These are phyloP conservation scores for Adansonia digitata DNA, from an alignment of 345 rosid genomes.

Conservation along the genomic window DNA sequence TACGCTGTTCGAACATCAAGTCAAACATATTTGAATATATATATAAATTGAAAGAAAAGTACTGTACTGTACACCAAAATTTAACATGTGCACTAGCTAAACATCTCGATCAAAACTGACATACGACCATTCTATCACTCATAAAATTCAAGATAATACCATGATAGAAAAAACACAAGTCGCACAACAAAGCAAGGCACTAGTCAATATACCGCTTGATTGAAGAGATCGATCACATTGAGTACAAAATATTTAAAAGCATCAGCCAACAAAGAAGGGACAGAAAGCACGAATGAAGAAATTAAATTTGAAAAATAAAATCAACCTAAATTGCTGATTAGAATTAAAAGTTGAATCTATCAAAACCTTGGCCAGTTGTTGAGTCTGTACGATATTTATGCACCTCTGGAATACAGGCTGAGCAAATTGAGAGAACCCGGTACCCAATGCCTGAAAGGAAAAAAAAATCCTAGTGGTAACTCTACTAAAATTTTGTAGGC, in stretches of 20 bases:
- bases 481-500: neutral
- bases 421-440: constrained; percentile 87
- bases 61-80: neutral
- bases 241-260: neutral
- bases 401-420: constrained; percentile 92
- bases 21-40: neutral
- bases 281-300: constrained; percentile 6
- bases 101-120: neutral
- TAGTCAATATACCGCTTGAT: neutral
- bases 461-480: neutral
- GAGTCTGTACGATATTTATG: constrained; percentile 72
- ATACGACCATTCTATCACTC: neutral
- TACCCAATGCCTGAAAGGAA: constrained; percentile 75
- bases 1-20: neutral
- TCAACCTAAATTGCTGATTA: neutral
- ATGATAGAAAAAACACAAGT: neutral
- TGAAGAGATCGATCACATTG: neutral
- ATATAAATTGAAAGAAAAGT: neutral
- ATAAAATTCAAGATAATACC: neutral
- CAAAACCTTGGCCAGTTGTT: constrained; percentile 78
- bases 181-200: neutral
- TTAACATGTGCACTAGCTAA: neutral
- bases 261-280: neutral
- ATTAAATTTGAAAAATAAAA: neutral
- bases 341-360: neutral